Conservation (phyloP, 768 basidiomycete species). For the Glaciozyma antarctica region DNA sequence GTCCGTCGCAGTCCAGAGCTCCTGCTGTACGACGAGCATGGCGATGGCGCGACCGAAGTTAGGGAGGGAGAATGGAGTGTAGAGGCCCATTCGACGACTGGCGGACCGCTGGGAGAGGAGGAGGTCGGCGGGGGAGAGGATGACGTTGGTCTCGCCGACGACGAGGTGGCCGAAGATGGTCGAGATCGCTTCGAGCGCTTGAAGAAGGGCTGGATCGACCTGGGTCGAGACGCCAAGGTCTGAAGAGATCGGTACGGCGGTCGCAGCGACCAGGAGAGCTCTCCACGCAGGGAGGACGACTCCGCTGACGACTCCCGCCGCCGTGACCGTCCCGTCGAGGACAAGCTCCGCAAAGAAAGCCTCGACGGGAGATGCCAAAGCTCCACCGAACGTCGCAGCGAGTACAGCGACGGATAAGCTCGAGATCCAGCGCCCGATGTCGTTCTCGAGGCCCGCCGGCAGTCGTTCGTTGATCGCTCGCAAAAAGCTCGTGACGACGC, state of each 20-base stretch:
- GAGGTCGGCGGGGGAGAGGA: background rate
- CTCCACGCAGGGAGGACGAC: constrained; percentile 10
- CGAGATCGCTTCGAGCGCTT: background rate
- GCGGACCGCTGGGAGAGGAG: constrained; percentile 12
- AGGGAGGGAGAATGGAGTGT: background rate
- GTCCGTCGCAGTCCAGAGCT: background rate
- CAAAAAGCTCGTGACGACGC: background rate
- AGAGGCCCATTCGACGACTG: constrained; percentile 5
- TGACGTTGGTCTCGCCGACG: background rate
- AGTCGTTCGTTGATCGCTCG: constrained; percentile 12
- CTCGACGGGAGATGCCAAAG: background rate
- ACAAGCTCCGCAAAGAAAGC: constrained; percentile 10
- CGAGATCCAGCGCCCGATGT: constrained; percentile 6
- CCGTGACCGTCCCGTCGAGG: constrained; percentile 3
- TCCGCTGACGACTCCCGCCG: background rate
- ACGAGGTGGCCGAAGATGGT: constrained; percentile 4
- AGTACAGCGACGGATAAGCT: background rate
- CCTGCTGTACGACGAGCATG: constrained; percentile 21
- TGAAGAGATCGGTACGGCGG: background rate
- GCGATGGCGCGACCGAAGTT: constrained; percentile 11
- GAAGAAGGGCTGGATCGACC: background rate
- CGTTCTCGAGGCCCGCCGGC: background rate
- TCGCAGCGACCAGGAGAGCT: background rate
- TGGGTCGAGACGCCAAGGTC: background rate
- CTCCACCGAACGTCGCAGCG: constrained; percentile 5